Base-by-base conservation (phyloP, 2,329 filamentous ascomycete genomes). In the Chrysoporthe cubensis region DNA sequence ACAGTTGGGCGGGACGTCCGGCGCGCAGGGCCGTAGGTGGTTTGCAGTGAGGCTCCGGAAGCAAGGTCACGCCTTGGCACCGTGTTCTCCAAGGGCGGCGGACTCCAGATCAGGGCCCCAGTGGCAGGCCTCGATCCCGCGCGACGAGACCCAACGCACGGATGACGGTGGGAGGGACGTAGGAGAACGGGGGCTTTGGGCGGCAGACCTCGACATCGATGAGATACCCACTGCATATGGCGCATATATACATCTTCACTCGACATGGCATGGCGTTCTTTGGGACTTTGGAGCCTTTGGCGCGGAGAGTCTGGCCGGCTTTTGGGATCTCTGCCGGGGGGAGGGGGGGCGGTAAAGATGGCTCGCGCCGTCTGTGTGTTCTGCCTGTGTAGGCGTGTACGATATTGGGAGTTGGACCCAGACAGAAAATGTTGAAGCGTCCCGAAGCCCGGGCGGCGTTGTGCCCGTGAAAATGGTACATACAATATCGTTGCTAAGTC, bases 211-310 rank as follows among this genome's bases (percentile, higher is more conserved):
- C 32, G 62, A 32, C 46, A 43, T 56, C 44, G 43, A 54, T 26
- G 26, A 26, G 2, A 2, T 26, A 26, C 62, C 59, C 42, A 37
- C 64, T 65, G 46, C 44, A 66, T 43, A 42, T 58, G 66, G 65
- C 67, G 32, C 62, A 57, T 64, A 21, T 14, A 68, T 68, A 72
- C 58, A 67, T 61, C 67, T 65, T 70, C 66, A 68, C 65, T 71
- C 66, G 64, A 70, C 66, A 69, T 66, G 65, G 62, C 68, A 69
- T 61, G 68, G 68, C 68, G 68, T 69, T 69, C 42, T 62, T 67
- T 65, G 66, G 57, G 44, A 58, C 21, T 21, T 48, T 46, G 26
- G 65, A 59, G 52, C 50, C 56, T 62, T 32, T 40, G 50, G 58
- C 43, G 50, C 34, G 59, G 9, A 43, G 44, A 48, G 65, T 58